phyloP scores from a whole-genome alignment of 108 stramenopile species.

The Pseudonitzschia delicatissima region DNA sequence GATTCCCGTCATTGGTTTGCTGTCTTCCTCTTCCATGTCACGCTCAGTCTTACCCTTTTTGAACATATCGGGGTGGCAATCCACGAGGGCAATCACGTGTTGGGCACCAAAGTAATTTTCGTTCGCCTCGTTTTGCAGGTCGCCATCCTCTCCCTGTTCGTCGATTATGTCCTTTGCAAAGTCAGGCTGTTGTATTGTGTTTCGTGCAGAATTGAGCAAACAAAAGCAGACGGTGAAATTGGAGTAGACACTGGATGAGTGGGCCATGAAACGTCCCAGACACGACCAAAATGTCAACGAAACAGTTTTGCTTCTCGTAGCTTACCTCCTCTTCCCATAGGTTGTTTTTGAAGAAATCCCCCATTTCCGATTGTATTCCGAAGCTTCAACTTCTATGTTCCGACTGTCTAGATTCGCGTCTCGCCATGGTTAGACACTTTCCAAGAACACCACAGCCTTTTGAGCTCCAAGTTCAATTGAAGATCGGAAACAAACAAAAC shows the following conservation, averaged over 20 bases:
- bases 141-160: conserved; percentile 20
- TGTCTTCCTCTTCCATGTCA: background rate
- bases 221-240: background rate
- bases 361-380: too few relatives aligned
- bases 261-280: background rate
- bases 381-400: too few relatives aligned
- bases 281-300: background rate
- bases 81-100: conserved; percentile 57
- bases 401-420: too few relatives aligned
- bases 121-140: conserved; percentile 5
- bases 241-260: background rate
- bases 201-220: background rate
- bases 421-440: too few relatives aligned
- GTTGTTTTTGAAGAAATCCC: conserved; percentile 5
- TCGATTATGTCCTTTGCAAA: background rate
- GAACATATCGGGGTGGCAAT: conserved; percentile 66
- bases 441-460: too few relatives aligned
- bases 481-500: too few relatives aligned
- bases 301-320: background rate
- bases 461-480: too few relatives aligned
- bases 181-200: background rate
- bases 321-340: conserved; percentile 10
- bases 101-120: conserved; percentile 42
- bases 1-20: conserved; percentile 33
- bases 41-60: conserved; percentile 8